Conservation (phyloP, 208 protist genomes). For the Novymonas esmeraldas region DNA sequence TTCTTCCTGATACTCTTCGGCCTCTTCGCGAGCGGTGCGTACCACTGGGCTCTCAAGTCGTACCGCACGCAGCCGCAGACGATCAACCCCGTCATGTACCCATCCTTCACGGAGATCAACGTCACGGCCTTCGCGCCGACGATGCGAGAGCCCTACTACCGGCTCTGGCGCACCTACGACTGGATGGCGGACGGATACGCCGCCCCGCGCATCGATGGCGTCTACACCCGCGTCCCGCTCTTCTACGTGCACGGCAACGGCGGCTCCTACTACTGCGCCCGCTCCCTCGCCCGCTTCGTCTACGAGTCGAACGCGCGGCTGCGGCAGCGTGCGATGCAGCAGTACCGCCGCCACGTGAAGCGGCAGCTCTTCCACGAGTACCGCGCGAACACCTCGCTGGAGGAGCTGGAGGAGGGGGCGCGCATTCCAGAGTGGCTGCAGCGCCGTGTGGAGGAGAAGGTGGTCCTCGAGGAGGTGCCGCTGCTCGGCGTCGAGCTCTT, state of each 20-base stretch:
- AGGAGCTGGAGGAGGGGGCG: constrained; percentile 32
- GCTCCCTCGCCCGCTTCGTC: constrained; percentile 72
- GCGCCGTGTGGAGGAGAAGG: constrained; percentile 44
- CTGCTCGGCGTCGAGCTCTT: constrained; percentile 67
- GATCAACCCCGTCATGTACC: constrained; percentile 58
- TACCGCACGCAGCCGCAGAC: constrained; percentile 55
- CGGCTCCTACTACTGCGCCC: constrained; percentile 75
- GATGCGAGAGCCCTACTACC: constrained; percentile 55
- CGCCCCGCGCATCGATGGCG: constrained; percentile 21
- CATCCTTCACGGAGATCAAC: constrained; percentile 45
- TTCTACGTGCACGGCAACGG: constrained; percentile 86
- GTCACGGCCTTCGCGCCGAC: constrained; percentile 28
- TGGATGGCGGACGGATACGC: constrained; percentile 59
- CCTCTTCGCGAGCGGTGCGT: constrained; percentile 38
- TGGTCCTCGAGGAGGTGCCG: constrained; percentile 43
- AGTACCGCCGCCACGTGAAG: constrained; percentile 54
- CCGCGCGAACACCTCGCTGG: constrained; percentile 6
- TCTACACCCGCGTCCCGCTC: constrained; percentile 54
- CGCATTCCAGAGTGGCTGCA: constrained; percentile 38
- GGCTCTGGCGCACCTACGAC: constrained; percentile 68
- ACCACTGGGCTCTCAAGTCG: constrained; percentile 49
- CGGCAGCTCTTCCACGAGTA: constrained; percentile 27
- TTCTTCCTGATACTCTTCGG: constrained; percentile 32
- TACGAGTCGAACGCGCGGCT: constrained; percentile 58
- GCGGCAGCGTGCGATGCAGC: constrained; percentile 27